phyloP scores from a whole-genome alignment of 768 basidiomycete genomes.

The Boletus sp. region DNA sequence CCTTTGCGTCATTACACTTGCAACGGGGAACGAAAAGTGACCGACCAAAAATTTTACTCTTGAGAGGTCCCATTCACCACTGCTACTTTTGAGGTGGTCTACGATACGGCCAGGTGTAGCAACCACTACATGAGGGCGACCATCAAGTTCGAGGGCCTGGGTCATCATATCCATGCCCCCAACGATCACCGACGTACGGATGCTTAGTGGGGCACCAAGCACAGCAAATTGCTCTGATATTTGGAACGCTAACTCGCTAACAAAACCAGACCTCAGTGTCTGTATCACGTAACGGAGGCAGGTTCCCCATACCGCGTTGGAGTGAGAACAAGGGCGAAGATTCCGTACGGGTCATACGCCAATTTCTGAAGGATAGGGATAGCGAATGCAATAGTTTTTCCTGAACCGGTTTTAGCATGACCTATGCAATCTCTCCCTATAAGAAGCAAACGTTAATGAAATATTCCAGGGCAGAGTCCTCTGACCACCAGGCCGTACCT shows the following conservation, averaged over 20 bases:
- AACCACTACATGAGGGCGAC: constrained; percentile 88
- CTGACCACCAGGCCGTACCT: constrained; percentile 42
- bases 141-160: constrained; percentile 82
- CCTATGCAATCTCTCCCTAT: constrained; percentile 94
- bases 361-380: constrained; percentile 90
- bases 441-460: background rate
- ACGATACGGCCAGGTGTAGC: constrained; percentile 95
- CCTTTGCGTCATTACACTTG: background rate
- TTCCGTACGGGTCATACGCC: constrained; percentile 87
- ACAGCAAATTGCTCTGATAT: constrained; percentile 95
- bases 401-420: constrained; percentile 96
- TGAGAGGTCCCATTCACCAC: constrained; percentile 76
- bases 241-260: constrained; percentile 94
- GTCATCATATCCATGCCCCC: constrained; percentile 99
- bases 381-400: constrained; percentile 97
- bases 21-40: background rate
- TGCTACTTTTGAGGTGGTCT: constrained; percentile 79
- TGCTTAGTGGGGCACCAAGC: constrained; percentile 75
- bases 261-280: background rate
- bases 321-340: constrained; percentile 89
- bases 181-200: constrained; percentile 85
- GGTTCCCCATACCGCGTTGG: constrained; percentile 73
- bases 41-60: constrained; percentile 81
- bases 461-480: background rate
- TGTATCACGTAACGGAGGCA: background rate